A percentile compares a stretch with the other conserved stretches of the same genome.
Conservation (phyloP, 495 filamentous ascomycete genomes). For the Aspergillus panamensis region DNA sequence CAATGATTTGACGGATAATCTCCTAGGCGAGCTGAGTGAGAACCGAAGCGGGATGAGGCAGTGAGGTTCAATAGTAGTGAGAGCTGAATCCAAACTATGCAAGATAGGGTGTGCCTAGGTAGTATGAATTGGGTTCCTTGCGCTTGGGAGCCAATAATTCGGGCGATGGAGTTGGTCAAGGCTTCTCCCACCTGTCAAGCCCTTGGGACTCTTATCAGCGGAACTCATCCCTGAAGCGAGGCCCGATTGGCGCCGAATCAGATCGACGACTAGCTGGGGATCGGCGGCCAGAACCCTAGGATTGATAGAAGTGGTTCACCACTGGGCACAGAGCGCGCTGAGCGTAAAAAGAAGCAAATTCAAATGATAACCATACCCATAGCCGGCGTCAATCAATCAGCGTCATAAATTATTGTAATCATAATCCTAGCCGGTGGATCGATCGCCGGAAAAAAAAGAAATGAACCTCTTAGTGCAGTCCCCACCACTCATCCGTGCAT, state of each 20-base stretch:
- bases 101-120: background rate
- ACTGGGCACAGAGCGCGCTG: no score
- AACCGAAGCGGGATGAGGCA: background rate
- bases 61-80: background rate
- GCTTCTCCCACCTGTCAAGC: constrained; percentile 8
- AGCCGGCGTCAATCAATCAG: background rate
- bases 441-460: constrained; percentile 6
- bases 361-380: background rate
- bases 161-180: constrained; percentile 8
- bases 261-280: constrained; percentile 10
- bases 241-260: constrained; percentile 16
- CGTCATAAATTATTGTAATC: background rate
- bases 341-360: background rate
- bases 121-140: background rate
- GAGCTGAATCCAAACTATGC: background rate
- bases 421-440: background rate
- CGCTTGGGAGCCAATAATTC: constrained; percentile 12
- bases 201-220: constrained; percentile 26
- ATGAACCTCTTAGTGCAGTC: background rate
- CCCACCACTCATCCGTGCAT: constrained; percentile 6
- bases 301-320: background rate
- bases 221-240: constrained; percentile 14
- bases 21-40: background rate
- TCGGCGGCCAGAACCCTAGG: constrained; percentile 2
- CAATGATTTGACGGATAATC: constrained; percentile 6